Conservation (phyloP, 2,329 filamentous ascomycete genomes). For the Hypoxylon sp. region DNA sequence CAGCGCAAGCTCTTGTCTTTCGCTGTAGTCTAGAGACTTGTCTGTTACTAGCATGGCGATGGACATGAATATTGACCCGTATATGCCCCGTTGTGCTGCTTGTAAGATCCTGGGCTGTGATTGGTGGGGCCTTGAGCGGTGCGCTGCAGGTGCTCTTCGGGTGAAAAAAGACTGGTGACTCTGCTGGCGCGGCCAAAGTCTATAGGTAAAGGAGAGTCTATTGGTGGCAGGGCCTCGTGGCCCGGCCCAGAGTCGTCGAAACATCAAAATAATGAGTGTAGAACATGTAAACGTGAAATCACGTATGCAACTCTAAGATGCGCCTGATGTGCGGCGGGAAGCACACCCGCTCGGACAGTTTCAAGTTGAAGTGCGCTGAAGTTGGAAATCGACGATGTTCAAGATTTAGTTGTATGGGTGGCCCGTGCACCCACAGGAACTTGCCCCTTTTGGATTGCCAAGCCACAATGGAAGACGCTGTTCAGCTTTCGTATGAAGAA, state of each 20-base stretch:
- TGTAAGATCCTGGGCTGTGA: constrained; percentile 13
- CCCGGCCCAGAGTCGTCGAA: constrained; percentile 36
- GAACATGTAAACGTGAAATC: not conserved
- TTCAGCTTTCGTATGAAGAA: not conserved
- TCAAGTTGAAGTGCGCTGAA: not conserved
- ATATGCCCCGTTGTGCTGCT: constrained; percentile 24
- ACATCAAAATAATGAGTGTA: constrained; percentile 19
- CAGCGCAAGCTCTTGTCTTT: constrained; percentile 15
- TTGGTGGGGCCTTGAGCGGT: not conserved
- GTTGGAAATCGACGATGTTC: not conserved
- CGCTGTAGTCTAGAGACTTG: constrained; percentile 25
- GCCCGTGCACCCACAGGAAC: constrained; percentile 7
- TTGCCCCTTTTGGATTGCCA: constrained; percentile 1
- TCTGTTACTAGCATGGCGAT: constrained; percentile 40
- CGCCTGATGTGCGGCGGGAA: not conserved
- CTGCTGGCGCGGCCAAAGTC: constrained; percentile 6
- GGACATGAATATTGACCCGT: constrained; percentile 39
- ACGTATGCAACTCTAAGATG: not conserved
- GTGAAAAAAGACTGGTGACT: constrained; percentile 12
- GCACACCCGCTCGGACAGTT: not conserved
- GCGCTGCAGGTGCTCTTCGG: constrained; percentile 8
- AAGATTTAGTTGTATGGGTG: constrained; percentile 11
- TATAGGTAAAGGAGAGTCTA: constrained; percentile 11
- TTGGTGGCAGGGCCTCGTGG: constrained; percentile 21
- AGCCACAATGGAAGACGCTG: not conserved